These are phyloP conservation scores for Pezicula radicicola DNA, from an alignment of 2,329 filamentous ascomycete species.

Conservation along the genomic window DNA sequence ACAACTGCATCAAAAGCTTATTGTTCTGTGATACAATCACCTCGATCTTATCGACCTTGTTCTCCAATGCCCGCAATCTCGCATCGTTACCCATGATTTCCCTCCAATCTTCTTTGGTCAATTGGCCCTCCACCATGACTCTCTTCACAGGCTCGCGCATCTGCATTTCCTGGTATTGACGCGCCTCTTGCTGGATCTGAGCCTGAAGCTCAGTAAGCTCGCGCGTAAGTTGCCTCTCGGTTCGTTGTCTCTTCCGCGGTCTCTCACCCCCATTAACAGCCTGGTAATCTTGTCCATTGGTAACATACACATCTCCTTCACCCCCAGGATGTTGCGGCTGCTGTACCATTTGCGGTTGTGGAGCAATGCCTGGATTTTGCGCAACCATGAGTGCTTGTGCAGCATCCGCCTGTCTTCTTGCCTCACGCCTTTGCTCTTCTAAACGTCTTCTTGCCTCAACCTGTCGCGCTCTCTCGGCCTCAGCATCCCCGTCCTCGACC, in stretches of 20 bases:
- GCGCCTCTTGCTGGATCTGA: constrained; percentile 21
- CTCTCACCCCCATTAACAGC: constrained; percentile 24
- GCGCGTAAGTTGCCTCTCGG: constrained; percentile 19
- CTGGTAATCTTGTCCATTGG: constrained; percentile 7
- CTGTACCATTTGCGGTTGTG: constrained; percentile 13
- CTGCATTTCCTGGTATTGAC: constrained; percentile 4
- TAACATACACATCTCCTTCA: neutral
- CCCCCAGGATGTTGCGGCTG: constrained; percentile 14
- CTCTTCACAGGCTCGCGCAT: constrained; percentile 19
- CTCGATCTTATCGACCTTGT: constrained; percentile 29
- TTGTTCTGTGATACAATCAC: constrained; percentile 28
- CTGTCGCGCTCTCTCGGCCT: constrained; percentile 29
- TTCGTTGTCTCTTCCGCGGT: constrained; percentile 23
- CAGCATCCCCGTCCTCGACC: constrained; percentile 28
- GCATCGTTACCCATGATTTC: constrained; percentile 30
- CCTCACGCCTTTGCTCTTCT: constrained; percentile 28
- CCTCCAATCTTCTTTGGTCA: constrained; percentile 30
- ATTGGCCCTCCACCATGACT: constrained; percentile 26
- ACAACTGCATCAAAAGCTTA: constrained; percentile 26
- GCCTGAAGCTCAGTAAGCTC: constrained; percentile 22
- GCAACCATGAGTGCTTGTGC: constrained; percentile 18
- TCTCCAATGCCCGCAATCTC: constrained; percentile 25
- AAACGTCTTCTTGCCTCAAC: constrained; percentile 26
- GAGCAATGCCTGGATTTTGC: constrained; percentile 16
- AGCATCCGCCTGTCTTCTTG: constrained; percentile 25